phyloP scores from a whole-genome alignment of 495 filamentous ascomycete species.

The Talaromyces stipitatus region DNA sequence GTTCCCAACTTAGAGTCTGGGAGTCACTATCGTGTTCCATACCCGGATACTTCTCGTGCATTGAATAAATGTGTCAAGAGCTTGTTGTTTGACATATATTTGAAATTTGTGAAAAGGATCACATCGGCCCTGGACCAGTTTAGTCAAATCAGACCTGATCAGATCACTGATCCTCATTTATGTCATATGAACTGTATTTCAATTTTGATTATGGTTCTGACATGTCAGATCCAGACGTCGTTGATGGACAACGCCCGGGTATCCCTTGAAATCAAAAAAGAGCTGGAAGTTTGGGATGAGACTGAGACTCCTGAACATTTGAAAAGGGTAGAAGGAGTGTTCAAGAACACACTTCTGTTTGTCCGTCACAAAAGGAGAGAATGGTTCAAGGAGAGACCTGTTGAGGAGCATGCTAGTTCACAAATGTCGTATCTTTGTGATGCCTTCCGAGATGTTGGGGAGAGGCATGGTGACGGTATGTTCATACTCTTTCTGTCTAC shows the following conservation, averaged over 20 bases:
- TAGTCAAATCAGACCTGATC: not conserved
- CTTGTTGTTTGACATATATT: constrained; percentile 2
- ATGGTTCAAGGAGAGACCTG: not conserved
- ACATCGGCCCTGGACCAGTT: not conserved
- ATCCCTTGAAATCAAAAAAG: not conserved
- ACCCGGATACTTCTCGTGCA: not conserved
- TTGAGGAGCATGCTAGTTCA: not conserved
- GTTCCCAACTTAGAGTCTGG: not conserved
- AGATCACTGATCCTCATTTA: not conserved
- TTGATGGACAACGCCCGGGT: constrained; percentile 4
- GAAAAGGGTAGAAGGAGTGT: not conserved
- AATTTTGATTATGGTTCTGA: constrained; percentile 3
- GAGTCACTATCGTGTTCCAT: not conserved
- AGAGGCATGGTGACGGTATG: not conserved
- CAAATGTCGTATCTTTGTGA: no score
- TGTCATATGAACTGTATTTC: constrained; percentile 3
- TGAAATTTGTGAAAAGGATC: not conserved
- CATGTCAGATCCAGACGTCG: constrained; percentile 6
- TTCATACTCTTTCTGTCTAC: no score
- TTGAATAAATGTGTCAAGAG: constrained; percentile 6
- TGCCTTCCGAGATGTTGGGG: not conserved
- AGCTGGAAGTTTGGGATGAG: not conserved
- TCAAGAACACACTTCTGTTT: not conserved
- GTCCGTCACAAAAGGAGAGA: not conserved
- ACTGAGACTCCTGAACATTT: constrained; percentile 1